Base-by-base conservation (phyloP, 1,139 yeast species). In the Blastobotrys apis region DNA sequence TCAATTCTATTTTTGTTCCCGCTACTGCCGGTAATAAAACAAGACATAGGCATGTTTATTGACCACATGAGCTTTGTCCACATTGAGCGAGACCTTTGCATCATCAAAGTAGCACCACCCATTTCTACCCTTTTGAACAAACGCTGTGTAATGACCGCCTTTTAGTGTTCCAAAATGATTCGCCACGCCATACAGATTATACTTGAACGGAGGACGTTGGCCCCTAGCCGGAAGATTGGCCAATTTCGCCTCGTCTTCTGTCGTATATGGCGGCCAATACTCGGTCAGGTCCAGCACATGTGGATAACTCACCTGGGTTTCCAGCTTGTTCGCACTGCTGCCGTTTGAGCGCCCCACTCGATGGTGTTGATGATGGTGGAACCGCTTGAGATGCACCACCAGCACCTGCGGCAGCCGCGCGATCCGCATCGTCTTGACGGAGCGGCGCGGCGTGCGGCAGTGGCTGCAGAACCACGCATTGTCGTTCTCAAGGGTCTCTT, bases 81-180 rank as follows among this genome's bases (percentile, higher is more conserved):
- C 68, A 40, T 72, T 67, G 42, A 57, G 66, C 2, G 73, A 67
- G 4, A 80, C 77, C 44, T 71, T 73, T 0, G 84, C 74, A 62
- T 86, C 95, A 60, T 86, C 94, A 60, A 81, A 85, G 50, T 77
- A 75, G 49, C 85, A 77, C 95, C 95, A 86, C 15, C 75, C 77
- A 39, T 69, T 69, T 4, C 72, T 62, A 20, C 78, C 76, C 54
- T 85, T 84, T 55, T 80, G 70, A 2, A 87, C 94, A 58, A 80
- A 84, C 0, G 95, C 74, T 0, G 97, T 92, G 63, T 92, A 92
- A 65, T 92, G 98, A 0, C 98, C 97, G 2, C 95, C 87, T 38
- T 83, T 77, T 39, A 90, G 69, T 4, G 78, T 69, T 2, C 98
- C 97, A 51, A 72, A 76, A 64, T 92, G 98, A 55, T 86, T 84